These are phyloP conservation scores for Antitrichia curtipendula DNA, from an alignment of 225 moss, liverwort and hornwort genomes.

Conservation along the genomic window DNA sequence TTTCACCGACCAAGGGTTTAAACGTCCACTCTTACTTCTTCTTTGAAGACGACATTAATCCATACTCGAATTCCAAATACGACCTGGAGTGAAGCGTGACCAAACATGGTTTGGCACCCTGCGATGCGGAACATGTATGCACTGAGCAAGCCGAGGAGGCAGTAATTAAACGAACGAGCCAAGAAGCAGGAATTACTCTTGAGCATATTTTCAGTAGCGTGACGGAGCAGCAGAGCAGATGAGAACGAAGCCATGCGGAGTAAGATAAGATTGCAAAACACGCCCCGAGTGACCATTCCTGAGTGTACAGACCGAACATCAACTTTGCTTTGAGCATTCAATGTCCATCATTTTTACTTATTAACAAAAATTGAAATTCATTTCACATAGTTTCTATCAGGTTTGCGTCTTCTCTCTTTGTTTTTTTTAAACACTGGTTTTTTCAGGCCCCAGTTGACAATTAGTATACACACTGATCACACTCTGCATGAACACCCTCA, in stretches of 20 bases:
- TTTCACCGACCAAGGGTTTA: background rate
- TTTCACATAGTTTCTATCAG: background rate
- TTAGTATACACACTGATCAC: background rate
- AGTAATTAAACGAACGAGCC: background rate
- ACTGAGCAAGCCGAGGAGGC: background rate
- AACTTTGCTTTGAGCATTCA: background rate
- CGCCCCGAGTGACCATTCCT: background rate
- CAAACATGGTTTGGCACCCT: background rate
- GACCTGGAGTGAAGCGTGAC: background rate
- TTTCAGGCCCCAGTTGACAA: background rate
- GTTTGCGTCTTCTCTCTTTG: background rate
- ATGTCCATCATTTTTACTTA: no score
- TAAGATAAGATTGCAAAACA: background rate
- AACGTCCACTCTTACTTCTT: background rate
- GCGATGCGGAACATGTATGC: background rate
- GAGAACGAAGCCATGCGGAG: background rate
- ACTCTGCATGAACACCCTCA: background rate
- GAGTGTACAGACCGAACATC: background rate
- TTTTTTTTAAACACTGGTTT: background rate
- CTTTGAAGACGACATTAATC: background rate
- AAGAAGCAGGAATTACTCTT: background rate
- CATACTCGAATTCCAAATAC: background rate
- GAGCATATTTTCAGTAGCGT: background rate
- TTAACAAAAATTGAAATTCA: background rate
- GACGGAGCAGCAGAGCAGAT: background rate